Base-by-base conservation (phyloP, 1,139 yeast genomes). In the Taiozyma sp. region DNA sequence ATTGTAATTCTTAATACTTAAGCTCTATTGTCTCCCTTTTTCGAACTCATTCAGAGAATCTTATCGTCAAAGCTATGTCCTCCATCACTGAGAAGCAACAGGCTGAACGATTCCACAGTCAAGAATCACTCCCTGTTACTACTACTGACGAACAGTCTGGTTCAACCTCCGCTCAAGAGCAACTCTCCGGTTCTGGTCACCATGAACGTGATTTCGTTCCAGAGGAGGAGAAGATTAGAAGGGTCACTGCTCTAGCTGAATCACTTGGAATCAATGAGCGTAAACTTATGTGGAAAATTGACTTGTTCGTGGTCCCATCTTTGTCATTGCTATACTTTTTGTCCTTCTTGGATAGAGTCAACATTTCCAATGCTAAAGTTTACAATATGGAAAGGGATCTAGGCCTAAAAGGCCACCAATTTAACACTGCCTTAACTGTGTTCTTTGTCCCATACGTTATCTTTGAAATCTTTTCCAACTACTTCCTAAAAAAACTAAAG, bases 341-440 rank as follows among this genome's bases (percentile, higher is more conserved):
- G 51, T 80, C 82, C 51, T 80, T 79, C 62, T 66, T 81, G 59
- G 87, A 81, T 65, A 70, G 84, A 61, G 80, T 80, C 52, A 80
- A 80, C 64, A 80, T 81, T 57, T 84, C 84, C 16, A 72, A 73
- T 58, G 76, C 77, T 6, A 73, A 72, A 53, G 76, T 71, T 8
- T 65, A 70, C 30, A 75, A 74, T 16, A 69, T 72, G 74, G 67
- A 65, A 51, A 66, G 59, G 38, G 74, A 70, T 51, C 57, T 71
- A 41, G 48, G 58, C 27, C 57, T 87, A 80, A 66, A 73, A 55
- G 88, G 88, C n/a, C 65, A 68, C 51, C 65, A 69, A 51, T 69
- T 64, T 54, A 70, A 68, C 51, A 58, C 62, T 48, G 62, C 69
- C 24, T 58, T 65, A 43, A 69, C 72, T 13, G 67, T 65, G 42